Percentiles rank a stretch among this genome's conserved stretches.
Evolutionary conservation across 768 basidiomycete species (phyloP).

Genomic region (Panus rudis): DNA sequence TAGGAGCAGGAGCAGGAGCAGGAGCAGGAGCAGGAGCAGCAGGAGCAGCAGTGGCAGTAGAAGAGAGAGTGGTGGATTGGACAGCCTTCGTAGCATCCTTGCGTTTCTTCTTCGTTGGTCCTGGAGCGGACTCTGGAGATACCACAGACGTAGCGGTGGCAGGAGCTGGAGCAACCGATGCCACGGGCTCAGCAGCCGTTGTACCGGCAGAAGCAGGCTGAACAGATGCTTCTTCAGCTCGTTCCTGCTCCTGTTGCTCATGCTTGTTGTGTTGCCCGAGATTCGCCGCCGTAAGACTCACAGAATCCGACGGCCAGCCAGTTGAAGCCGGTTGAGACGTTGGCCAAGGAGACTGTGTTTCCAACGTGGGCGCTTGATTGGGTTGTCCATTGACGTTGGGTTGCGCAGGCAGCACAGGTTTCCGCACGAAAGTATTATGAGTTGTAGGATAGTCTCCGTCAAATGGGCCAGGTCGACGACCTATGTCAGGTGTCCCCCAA

Average conservation of each 20-base stretch:
- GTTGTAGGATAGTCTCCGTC: conserved; percentile 37
- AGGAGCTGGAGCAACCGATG: conserved; percentile 10
- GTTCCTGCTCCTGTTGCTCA: conserved; percentile 34
- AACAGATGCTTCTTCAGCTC: not conserved
- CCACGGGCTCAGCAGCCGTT: conserved; percentile 5
- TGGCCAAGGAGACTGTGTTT: conserved; percentile 35
- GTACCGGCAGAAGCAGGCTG: conserved; percentile 11
- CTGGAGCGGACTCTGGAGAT: not conserved
- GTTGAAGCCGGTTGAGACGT: no score
- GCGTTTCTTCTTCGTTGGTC: conserved; percentile 6
- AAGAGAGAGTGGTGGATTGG: conserved; percentile 6
- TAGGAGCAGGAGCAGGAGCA: conserved; percentile 6
- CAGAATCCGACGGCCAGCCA: conserved; percentile 44
- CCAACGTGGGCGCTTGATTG: conserved; percentile 52
- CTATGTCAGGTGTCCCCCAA: no score
- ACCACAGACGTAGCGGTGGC: not conserved
- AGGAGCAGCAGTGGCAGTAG: not conserved
- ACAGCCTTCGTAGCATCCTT: conserved; percentile 10
- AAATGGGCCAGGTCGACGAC: conserved; percentile 34
- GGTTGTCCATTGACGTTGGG: conserved; percentile 11
- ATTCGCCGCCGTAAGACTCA: conserved; percentile 51
- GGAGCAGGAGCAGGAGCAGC: conserved; percentile 8
- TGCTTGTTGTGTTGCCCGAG: conserved; percentile 54
- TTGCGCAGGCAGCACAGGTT: conserved; percentile 9
- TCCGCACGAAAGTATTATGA: conserved; percentile 26